Evolutionary conservation across 2,329 filamentous ascomycete species (phyloP).

Genomic region (Apiospora sp.): DNA sequence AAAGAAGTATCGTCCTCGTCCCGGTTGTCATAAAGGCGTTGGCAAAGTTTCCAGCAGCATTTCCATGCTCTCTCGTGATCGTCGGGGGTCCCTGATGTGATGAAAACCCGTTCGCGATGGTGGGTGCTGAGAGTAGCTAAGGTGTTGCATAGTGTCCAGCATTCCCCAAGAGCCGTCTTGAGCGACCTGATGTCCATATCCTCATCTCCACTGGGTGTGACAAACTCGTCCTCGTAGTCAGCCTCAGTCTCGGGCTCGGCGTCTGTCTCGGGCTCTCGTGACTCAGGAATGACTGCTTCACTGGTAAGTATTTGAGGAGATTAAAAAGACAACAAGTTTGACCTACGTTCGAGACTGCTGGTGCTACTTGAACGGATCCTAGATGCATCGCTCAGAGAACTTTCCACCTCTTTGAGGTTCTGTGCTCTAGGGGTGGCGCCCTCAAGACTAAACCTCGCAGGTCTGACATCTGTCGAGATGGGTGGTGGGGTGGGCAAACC

Average conservation of each 20-base stretch:
- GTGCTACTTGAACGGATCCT: conserved; percentile 70
- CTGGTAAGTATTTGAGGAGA: conserved; percentile 36
- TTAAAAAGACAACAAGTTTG: background rate
- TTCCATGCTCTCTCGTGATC: conserved; percentile 91
- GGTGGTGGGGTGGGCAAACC: conserved; percentile 70
- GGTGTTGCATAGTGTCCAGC: conserved; percentile 94
- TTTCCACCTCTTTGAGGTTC: conserved; percentile 77
- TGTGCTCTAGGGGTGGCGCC: conserved; percentile 83
- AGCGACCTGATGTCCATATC: conserved; percentile 72
- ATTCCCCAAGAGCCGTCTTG: conserved; percentile 82
- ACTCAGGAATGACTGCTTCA: conserved; percentile 58
- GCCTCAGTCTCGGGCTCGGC: conserved; percentile 63
- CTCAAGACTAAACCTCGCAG: conserved; percentile 70
- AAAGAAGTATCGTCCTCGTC: conserved; percentile 73
- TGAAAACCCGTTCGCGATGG: conserved; percentile 81
- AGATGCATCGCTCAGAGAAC: conserved; percentile 57
- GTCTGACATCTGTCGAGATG: conserved; percentile 78
- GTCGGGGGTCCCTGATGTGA: conserved; percentile 75
- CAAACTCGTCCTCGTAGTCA: conserved; percentile 59
- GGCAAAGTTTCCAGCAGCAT: conserved; percentile 91
- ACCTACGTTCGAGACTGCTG: conserved; percentile 78
- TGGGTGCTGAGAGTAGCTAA: conserved; percentile 84
- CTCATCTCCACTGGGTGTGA: conserved; percentile 52
- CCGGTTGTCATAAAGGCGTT: conserved; percentile 80
- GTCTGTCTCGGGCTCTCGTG: conserved; percentile 57